Conservation (phyloP, 1,139 yeast genomes). For the Blastobotrys proliferans region DNA sequence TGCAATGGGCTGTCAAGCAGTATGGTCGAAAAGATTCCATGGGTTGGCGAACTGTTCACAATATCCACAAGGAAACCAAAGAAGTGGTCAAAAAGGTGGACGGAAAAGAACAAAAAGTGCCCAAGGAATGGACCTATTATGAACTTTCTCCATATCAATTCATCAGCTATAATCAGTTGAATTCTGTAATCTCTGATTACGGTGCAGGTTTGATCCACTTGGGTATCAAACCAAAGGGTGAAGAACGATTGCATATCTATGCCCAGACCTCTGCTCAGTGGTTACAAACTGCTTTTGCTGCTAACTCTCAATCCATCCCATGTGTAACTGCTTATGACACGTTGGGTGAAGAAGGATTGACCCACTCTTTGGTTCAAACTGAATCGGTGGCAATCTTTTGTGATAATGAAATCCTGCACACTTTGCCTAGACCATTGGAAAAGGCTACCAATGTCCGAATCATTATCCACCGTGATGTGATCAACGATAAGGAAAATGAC, state of each 20-base stretch:
- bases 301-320: constrained; percentile 73
- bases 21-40: constrained; percentile 55
- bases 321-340: constrained; percentile 97
- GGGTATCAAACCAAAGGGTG: constrained; percentile 65
- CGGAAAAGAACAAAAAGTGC: constrained; percentile 66
- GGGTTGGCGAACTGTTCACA: constrained; percentile 77
- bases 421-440: constrained; percentile 68
- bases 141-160: constrained; percentile 72
- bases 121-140: constrained; percentile 83
- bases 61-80: constrained; percentile 73
- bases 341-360: constrained; percentile 85
- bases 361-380: constrained; percentile 80
- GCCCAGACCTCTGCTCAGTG: constrained; percentile 81
- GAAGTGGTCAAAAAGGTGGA: constrained; percentile 69
- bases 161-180: constrained; percentile 59
- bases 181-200: constrained; percentile 46
- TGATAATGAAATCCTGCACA: constrained; percentile 66
- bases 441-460: constrained; percentile 58
- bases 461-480: constrained; percentile 66
- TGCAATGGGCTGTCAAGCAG: constrained; percentile 58
- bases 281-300: constrained; percentile 84
- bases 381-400: constrained; percentile 75
- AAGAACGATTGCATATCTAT: constrained; percentile 71
- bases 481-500: constrained; percentile 62
- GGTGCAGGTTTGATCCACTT: constrained; percentile 73